Evolutionary conservation across 768 basidiomycete genomes (phyloP).

Genomic region (Mycena epipterygia): DNA sequence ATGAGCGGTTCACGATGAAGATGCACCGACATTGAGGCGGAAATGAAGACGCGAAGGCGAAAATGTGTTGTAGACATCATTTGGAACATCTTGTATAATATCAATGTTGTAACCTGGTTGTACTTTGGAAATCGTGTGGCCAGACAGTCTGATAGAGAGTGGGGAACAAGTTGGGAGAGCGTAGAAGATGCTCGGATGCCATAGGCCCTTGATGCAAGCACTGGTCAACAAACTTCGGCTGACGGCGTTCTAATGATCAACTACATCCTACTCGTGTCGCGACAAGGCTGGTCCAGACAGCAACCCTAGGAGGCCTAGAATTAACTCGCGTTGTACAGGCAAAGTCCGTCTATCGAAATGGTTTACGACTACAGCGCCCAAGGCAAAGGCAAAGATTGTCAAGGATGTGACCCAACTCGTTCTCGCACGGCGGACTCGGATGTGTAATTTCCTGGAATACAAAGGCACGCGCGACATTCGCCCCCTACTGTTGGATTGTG

Average conservation of each 20-base stretch:
- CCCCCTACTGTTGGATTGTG: slow-evolving; percentile 33
- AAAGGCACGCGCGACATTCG: slow-evolving; percentile 67
- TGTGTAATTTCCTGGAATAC: slow-evolving; percentile 92
- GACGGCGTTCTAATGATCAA: slow-evolving; percentile 69
- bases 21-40: slow-evolving; percentile 29
- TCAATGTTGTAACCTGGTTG: not conserved
- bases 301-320: not conserved
- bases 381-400: slow-evolving; percentile 85
- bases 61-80: not conserved
- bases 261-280: slow-evolving; percentile 86
- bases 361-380: slow-evolving; percentile 83
- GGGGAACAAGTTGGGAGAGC: too few species aligned
- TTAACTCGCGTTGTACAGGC: slow-evolving; percentile 54
- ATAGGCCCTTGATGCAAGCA: not conserved
- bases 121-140: too few species aligned
- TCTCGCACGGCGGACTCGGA: slow-evolving; percentile 82
- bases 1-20: slow-evolving; percentile 57
- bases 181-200: not conserved
- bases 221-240: not conserved
- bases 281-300: slow-evolving; percentile 65
- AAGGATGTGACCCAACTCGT: slow-evolving; percentile 92
- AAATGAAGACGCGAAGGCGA: too few species aligned
- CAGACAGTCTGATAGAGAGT: too few species aligned
- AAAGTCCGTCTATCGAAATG: slow-evolving; percentile 91
- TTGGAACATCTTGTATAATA: slow-evolving; percentile 15